Conservation (phyloP, 225 moss, liverwort and hornwort species). For the Bryoerythrophyllum caledonicum region DNA sequence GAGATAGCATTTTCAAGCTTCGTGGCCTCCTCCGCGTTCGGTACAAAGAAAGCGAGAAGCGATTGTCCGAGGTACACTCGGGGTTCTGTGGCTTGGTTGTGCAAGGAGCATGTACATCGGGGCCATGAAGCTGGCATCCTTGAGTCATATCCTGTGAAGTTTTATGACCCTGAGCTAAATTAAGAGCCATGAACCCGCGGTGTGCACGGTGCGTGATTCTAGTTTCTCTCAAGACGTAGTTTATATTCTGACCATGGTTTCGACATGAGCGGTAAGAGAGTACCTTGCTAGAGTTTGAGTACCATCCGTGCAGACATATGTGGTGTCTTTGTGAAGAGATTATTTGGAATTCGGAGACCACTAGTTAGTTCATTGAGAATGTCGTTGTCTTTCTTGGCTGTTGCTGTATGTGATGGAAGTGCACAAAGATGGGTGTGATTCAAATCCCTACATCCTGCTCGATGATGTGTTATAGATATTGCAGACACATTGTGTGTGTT, state of each 20-base stretch:
- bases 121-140: not conserved
- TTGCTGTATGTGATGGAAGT: not conserved
- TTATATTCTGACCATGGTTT: not conserved
- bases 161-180: not conserved
- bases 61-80: not conserved
- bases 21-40: not conserved
- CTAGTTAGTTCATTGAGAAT: not conserved
- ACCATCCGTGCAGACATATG: not conserved
- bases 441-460: not conserved
- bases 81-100: not conserved
- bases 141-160: not conserved
- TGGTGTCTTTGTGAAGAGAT: not conserved
- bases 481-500: not conserved
- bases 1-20: rapidly evolving
- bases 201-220: not conserved
- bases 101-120: not conserved
- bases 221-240: not conserved
- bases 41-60: not conserved
- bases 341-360: not conserved
- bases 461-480: not conserved
- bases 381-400: not conserved
- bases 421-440: not conserved
- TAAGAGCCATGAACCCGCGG: not conserved
- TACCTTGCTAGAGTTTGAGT: not conserved
- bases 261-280: not conserved